phyloP scores from a whole-genome alignment of 768 basidiomycete genomes.

The Pleurotus cornucopiae region DNA sequence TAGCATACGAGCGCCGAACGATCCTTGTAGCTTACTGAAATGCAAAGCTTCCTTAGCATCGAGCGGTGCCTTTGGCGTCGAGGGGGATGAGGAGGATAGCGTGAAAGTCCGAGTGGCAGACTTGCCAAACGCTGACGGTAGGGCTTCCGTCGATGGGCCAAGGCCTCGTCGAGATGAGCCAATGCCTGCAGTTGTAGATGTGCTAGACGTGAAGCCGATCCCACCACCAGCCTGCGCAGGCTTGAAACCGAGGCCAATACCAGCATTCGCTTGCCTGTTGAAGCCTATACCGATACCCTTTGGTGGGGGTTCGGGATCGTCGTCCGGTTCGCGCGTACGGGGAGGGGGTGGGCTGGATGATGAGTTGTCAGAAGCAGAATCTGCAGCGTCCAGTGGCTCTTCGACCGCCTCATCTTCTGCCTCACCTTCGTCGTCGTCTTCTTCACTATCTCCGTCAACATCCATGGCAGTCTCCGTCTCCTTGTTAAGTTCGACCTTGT shows the following conservation, averaged over 20 bases:
- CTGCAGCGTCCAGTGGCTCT: slow-evolving; percentile 29
- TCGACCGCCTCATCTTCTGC: slow-evolving; percentile 33
- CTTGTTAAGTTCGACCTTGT: slow-evolving; percentile 42
- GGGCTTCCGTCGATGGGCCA: slow-evolving; percentile 18
- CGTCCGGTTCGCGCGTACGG: slow-evolving; percentile 46
- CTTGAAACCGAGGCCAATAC: slow-evolving; percentile 8
- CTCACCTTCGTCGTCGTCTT: slow-evolving; percentile 27
- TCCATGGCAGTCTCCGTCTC: slow-evolving; percentile 28
- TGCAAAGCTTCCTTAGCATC: slow-evolving; percentile 69
- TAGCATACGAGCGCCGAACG: slow-evolving; percentile 87
- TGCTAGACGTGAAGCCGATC: slow-evolving; percentile 24
- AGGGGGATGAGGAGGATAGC: slow-evolving; percentile 42
- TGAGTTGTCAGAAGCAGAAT: slow-evolving; percentile 41
- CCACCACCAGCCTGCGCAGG: background rate
- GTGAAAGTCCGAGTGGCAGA: slow-evolving; percentile 37
- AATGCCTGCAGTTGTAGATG: slow-evolving; percentile 14
- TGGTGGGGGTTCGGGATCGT: slow-evolving; percentile 35
- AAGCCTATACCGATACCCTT: slow-evolving; percentile 43
- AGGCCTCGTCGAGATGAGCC: slow-evolving; percentile 11
- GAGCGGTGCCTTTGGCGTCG: slow-evolving; percentile 48
- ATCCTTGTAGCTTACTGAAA: slow-evolving; percentile 71
- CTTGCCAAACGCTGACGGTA: slow-evolving; percentile 39
- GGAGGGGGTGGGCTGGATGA: slow-evolving; percentile 54
- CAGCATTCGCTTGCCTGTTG: slow-evolving; percentile 12
- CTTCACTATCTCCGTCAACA: slow-evolving; percentile 21